Conservation (phyloP, 768 basidiomycete genomes). For the Saitozyma sp. region DNA sequence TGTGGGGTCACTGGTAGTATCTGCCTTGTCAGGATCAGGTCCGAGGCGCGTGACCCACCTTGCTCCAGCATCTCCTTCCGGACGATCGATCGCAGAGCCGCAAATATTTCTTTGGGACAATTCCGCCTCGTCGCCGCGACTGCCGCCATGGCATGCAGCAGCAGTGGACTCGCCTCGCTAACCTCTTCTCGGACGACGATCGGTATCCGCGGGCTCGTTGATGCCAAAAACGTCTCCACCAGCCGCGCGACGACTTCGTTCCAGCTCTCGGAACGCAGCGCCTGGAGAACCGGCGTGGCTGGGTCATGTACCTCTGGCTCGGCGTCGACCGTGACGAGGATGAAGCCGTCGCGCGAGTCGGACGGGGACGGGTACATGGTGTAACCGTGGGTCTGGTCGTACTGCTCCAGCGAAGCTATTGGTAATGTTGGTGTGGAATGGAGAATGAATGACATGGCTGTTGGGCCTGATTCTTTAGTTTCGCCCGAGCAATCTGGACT, state of each 20-base stretch:
- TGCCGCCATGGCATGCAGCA: no score
- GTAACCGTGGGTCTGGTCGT: slow-evolving; percentile 9
- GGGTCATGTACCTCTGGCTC: slow-evolving; percentile 6
- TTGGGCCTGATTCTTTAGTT: slow-evolving; percentile 10
- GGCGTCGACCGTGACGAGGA: slow-evolving; percentile 5
- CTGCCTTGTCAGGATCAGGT: no score
- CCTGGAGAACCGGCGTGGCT: slow-evolving; percentile 15
- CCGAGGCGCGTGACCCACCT: no score
- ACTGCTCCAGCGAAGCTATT: slow-evolving; percentile 12
- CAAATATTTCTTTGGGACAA: no score
- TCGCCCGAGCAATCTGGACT: no score
- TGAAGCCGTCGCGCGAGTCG: slow-evolving; percentile 14
- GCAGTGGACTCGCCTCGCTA: no score
- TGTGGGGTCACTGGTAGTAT: no score
- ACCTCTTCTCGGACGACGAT: no score
- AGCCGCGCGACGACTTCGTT: slow-evolving; percentile 21
- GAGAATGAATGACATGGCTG: slow-evolving; percentile 23
- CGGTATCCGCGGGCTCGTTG: no score
- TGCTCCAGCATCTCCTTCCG: no score
- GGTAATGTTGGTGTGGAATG: slow-evolving; percentile 28
- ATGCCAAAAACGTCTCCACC: slow-evolving; percentile 15
- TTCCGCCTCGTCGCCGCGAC: no score
- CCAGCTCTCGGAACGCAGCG: slow-evolving; percentile 21
- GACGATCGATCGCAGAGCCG: no score
- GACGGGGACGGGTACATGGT: slow-evolving; percentile 5